phyloP scores from a whole-genome alignment of 345 rosid genomes.

The Ailanthus altissimus region DNA sequence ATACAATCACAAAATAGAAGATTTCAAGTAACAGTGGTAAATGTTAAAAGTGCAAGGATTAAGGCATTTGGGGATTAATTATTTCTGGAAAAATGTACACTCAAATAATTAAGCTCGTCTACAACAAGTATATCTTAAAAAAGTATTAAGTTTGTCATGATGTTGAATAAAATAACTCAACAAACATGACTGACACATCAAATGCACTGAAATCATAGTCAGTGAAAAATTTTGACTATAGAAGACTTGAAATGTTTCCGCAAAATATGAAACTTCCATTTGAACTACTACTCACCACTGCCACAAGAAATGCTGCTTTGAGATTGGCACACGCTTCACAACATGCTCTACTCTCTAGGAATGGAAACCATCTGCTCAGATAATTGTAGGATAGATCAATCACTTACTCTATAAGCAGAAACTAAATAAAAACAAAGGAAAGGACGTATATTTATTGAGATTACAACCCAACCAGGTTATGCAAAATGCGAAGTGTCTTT shows the following conservation, averaged over 20 bases:
- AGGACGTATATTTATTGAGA: not conserved
- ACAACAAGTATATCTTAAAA: not conserved
- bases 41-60: not conserved
- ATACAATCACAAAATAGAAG: not conserved
- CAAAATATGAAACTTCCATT: slow-evolving; percentile 9
- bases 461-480: slow-evolving; percentile 14
- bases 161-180: not conserved
- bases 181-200: slow-evolving; percentile 1
- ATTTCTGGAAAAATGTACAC: not conserved
- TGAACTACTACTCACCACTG: slow-evolving; percentile 63
- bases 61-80: not conserved
- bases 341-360: slow-evolving; percentile 83
- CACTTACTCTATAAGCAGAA: not conserved
- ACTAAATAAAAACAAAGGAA: not conserved
- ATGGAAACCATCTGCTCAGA: slow-evolving; percentile 93
- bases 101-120: slow-evolving; percentile 11
- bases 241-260: not conserved
- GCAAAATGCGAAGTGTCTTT: slow-evolving; percentile 1
- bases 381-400: slow-evolving; percentile 24
- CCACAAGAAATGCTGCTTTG: slow-evolving; percentile 94
- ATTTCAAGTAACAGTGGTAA: not conserved
- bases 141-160: slow-evolving; percentile 7
- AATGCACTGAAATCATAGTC: not conserved
- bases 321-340: slow-evolving; percentile 97
- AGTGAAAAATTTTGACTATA: not conserved